These are phyloP conservation scores for Eimeria necatrix DNA, from an alignment of 169 alveolate species.

Conservation along the genomic window DNA sequence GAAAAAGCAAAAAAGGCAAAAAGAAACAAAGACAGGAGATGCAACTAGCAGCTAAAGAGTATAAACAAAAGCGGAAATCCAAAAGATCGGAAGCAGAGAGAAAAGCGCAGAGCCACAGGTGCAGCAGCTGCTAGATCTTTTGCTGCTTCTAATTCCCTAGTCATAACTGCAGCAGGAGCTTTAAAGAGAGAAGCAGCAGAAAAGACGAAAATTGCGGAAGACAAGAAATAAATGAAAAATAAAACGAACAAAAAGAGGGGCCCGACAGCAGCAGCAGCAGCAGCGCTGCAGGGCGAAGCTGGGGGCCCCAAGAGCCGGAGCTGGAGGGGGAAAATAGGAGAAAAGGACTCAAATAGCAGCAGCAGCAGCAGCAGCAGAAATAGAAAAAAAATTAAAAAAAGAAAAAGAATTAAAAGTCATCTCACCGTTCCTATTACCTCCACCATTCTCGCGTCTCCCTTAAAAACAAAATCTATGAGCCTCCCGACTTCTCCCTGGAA, in stretches of 20 bases:
- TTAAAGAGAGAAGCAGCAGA: not conserved
- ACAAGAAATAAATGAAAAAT: no score
- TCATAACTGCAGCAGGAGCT: no score
- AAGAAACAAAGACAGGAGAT: not conserved
- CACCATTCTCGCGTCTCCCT: constrained; percentile 30
- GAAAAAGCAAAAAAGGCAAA: not conserved
- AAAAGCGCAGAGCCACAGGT: not conserved
- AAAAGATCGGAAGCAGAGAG: not conserved
- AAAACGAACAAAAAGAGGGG: not conserved
- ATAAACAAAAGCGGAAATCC: not conserved
- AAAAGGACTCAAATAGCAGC: not conserved
- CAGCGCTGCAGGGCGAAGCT: not conserved
- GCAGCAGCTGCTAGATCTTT: no score
- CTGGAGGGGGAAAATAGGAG: not conserved
- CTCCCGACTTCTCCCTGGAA: constrained; percentile 32
- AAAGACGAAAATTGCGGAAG: not conserved
- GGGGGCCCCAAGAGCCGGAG: not conserved
- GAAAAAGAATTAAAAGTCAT: not conserved
- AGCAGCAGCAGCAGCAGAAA: not conserved
- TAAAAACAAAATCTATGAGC: not conserved
- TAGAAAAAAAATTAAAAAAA: no score
- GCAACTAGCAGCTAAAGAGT: not conserved
- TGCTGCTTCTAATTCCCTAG: no score
- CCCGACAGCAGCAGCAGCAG: not conserved
- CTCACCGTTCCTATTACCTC: not conserved